These are phyloP conservation scores for Daucus carota DNA, from an alignment of 129 eudicot species.

Conservation along the genomic window DNA sequence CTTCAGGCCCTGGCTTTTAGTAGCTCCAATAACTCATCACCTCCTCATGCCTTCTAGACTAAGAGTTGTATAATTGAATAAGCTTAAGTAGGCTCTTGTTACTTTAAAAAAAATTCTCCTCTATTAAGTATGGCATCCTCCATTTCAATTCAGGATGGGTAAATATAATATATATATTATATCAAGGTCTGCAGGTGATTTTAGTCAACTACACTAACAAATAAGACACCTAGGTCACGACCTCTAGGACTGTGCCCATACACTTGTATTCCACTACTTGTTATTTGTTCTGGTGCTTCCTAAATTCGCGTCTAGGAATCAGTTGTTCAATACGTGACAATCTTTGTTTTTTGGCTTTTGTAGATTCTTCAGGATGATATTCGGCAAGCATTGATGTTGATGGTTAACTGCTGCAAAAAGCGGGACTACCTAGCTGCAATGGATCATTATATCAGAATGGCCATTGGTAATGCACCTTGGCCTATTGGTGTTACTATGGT, in stretches of 20 bases:
- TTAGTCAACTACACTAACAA: not conserved
- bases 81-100: not conserved
- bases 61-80: no score
- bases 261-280: not conserved
- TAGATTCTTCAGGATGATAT: conserved; percentile 90
- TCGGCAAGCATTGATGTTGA: conserved; percentile 55
- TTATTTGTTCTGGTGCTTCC: no score
- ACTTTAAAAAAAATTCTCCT: not conserved
- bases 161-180: no score
- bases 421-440: conserved; percentile 89
- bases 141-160: not conserved
- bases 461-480: conserved; percentile 99
- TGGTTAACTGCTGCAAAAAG: conserved; percentile 74
- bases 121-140: not conserved
- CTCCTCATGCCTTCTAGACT: no score
- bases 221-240: not conserved
- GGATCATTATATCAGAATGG: conserved; percentile 90
- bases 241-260: no score
- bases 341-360: not conserved
- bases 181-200: no score
- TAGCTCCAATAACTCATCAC: no score
- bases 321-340: not conserved
- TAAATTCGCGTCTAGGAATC: not conserved
- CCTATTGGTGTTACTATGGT: conserved; percentile 99
- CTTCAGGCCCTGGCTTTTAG: no score